phyloP scores from a whole-genome alignment of 805 yeast species.

The Helenozyma baotianmanensis region DNA sequence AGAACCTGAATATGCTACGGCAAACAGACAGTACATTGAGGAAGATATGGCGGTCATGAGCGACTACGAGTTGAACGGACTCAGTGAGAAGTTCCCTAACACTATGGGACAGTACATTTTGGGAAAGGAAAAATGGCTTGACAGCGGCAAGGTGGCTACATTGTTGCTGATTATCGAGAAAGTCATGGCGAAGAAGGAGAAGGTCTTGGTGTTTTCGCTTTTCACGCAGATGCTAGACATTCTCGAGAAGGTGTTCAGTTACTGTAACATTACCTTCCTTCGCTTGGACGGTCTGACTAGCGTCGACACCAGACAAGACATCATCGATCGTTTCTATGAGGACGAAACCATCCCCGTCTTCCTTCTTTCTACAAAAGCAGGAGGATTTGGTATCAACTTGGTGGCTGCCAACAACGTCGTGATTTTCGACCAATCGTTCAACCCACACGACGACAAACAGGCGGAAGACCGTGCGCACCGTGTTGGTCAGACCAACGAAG shows the following conservation, averaged over 20 bases:
- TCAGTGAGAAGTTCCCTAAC: conserved; percentile 71
- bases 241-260: conserved; percentile 67
- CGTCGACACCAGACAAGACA: conserved; percentile 87
- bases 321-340: conserved; percentile 84
- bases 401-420: conserved; percentile 93
- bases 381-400: conserved; percentile 96
- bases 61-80: conserved; percentile 76
- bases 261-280: conserved; percentile 62
- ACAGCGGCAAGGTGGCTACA: conserved; percentile 70
- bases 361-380: conserved; percentile 90
- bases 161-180: conserved; percentile 54
- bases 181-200: conserved; percentile 56
- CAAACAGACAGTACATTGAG: conserved; percentile 68
- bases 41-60: conserved; percentile 97
- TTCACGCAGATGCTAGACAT: conserved; percentile 92
- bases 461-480: conserved; percentile 99
- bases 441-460: conserved; percentile 97
- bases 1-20: conserved; percentile 76
- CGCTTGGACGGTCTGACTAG: conserved; percentile 92
- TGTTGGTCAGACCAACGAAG: conserved; percentile 89
- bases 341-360: conserved; percentile 81
- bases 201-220: conserved; percentile 80
- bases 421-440: conserved; percentile 89
- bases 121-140: conserved; percentile 48
- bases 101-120: conserved; percentile 53